These are phyloP conservation scores for Powellomyces hirtus DNA, from an alignment of 192 early-diverging fungal species.

Conservation along the genomic window DNA sequence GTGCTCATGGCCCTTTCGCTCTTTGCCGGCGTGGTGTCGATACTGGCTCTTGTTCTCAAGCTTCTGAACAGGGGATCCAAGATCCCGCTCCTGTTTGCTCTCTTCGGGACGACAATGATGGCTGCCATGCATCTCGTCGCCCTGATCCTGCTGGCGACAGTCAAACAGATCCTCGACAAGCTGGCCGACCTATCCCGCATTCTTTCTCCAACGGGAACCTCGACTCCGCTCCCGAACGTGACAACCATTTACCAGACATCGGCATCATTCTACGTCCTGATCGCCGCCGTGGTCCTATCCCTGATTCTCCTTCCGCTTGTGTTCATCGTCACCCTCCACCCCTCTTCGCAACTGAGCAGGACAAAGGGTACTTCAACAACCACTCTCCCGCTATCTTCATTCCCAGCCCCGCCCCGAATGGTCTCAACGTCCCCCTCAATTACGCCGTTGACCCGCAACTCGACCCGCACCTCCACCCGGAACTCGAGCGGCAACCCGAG, in stretches of 20 bases:
- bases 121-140: neutral
- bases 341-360: neutral
- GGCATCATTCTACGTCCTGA: neutral
- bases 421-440: neutral
- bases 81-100: neutral
- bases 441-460: neutral
- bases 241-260: neutral
- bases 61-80: neutral
- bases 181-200: neutral
- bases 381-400: neutral
- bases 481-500: neutral
- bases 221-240: neutral
- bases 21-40: neutral
- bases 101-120: neutral
- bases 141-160: neutral
- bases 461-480: neutral
- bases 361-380: conserved; percentile 2
- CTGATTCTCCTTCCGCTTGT: neutral
- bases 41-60: neutral
- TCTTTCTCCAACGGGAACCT: conserved; percentile 1
- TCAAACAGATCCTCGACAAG: neutral
- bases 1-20: conserved; percentile 13
- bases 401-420: neutral
- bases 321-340: conserved; percentile 4
- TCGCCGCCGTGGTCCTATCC: neutral